Evolutionary conservation across 768 basidiomycete genomes (phyloP), one percentile per base, ranked within the genome.

Genomic region (Podaxis carcinomalis): DNA sequence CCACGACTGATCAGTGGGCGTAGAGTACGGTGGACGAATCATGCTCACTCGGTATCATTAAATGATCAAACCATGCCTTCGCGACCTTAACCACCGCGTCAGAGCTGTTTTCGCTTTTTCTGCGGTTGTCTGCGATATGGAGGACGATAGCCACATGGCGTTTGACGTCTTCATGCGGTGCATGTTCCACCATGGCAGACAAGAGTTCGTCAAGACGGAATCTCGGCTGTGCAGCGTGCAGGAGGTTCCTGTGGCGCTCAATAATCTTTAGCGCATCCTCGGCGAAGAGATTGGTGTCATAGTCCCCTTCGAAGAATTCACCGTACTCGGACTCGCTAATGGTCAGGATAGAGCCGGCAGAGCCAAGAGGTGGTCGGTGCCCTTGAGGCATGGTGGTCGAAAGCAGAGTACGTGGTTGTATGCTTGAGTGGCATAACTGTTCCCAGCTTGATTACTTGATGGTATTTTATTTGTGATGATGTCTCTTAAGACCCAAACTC

Each of bases 141-240:
- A 69, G 64, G 35, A 58, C 53, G 23, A 65, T 56, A 28, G 68
- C 64, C 3, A 64, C 68, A 42, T 69, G 66, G 63, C 68, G 57
- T 54, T 63, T 53, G 16, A 65, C 67, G 42, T 21, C 19, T 9
- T 53, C 46, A 50, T 63, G 25, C 16, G 66, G 67, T n/a, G 67
- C 68, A 35, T 67, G n/a, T 19, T 63, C 49, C 23, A 69, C 40
- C 68, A 69, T 69, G 13, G 46, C 62, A 25, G 32, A 36, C 35
- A 67, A 54, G 3, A 68, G 51, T 16, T 59, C 37, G 27, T 66
- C 66, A 42, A 69, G 66, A 40, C 23, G 52, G 52, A 52, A 63
- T 55, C 39, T 16, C 19, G 16, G 21, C 6, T 37, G 5, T 4
- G 51, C 51, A 16, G 10, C n/a, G 11, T n/a, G 28, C 7, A 53